Conservation (phyloP, 331 rosid genomes). For the Quercus tomentella region DNA sequence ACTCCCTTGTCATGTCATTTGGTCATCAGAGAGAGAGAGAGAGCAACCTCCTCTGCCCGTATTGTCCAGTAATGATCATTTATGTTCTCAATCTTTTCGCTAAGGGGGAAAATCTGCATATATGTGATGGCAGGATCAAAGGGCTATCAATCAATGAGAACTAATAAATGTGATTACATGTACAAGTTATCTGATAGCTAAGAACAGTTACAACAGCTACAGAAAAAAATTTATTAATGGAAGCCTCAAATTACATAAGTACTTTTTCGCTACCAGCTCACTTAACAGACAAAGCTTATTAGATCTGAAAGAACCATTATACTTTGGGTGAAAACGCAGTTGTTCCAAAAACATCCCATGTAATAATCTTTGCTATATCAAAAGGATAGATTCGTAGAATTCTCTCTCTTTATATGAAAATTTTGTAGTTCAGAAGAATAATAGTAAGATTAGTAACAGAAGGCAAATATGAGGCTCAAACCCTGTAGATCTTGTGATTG, state of each 20-base stretch:
- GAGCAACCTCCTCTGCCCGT: constrained; percentile 79
- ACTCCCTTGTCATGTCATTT: neutral
- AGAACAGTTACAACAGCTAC: constrained; percentile 12
- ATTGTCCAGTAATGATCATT: constrained; percentile 92
- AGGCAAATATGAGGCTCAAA: constrained; percentile 20
- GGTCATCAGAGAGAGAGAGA: neutral
- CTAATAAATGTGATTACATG: neutral
- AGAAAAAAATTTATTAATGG: neutral
- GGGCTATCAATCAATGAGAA: neutral
- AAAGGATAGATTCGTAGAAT: neutral
- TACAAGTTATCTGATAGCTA: neutral
- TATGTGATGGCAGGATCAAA: neutral
- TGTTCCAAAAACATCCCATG: neutral
- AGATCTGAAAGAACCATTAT: neutral
- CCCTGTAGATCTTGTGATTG: constrained; percentile 92
- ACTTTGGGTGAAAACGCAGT: neutral
- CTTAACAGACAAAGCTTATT: neutral
- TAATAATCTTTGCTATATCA: neutral
- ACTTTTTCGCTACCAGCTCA: neutral
- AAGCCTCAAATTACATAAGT: neutral
- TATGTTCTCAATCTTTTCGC: constrained; percentile 79
- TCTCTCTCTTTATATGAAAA: neutral
- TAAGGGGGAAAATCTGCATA: constrained; percentile 73
- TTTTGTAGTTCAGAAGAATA: neutral
- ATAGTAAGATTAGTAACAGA: neutral